Conservation (phyloP, 805 yeast species). For the Grigorovia yakushimaensis region DNA sequence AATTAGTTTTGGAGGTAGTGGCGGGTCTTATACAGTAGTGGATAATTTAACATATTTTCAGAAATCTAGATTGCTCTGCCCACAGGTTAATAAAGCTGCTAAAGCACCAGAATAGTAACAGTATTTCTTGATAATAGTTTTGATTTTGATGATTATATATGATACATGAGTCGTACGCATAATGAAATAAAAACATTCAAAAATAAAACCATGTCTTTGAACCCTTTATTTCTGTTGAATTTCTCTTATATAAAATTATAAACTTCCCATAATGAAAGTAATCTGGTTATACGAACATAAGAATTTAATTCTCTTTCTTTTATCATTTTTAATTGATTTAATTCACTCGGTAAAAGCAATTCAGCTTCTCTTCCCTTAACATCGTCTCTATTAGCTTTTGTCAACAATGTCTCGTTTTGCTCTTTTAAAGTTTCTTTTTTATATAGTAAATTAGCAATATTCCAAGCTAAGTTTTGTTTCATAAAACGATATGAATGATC, state of each 20-base stretch:
- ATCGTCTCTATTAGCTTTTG: constrained; percentile 82
- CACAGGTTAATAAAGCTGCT: too few species aligned
- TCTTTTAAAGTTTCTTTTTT: constrained; percentile 46
- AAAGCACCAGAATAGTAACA: too few species aligned
- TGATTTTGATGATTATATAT: not conserved
- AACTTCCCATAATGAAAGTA: constrained; percentile 47
- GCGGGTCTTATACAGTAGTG: too few species aligned
- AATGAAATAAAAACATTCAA: too few species aligned
- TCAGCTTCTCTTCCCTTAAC: constrained; percentile 76
- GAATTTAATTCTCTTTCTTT: constrained; percentile 47
- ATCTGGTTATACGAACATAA: constrained; percentile 45
- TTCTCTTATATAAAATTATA: constrained; percentile 29
- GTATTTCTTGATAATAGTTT: too few species aligned
- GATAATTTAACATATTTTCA: too few species aligned
- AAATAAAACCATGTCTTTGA: too few species aligned
- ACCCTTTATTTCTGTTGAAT: too few species aligned
- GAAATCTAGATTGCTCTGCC: too few species aligned
- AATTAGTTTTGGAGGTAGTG: too few species aligned
- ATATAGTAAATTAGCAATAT: constrained; percentile 37
- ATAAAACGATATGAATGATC: constrained; percentile 39
- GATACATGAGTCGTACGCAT: not conserved
- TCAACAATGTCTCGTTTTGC: constrained; percentile 57
- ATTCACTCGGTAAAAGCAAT: constrained; percentile 62
- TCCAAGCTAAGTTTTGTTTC: constrained; percentile 39
- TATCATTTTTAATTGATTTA: constrained; percentile 56